phyloP scores from a whole-genome alignment of 140 eudicot species.

The Flaveria floridana region DNA sequence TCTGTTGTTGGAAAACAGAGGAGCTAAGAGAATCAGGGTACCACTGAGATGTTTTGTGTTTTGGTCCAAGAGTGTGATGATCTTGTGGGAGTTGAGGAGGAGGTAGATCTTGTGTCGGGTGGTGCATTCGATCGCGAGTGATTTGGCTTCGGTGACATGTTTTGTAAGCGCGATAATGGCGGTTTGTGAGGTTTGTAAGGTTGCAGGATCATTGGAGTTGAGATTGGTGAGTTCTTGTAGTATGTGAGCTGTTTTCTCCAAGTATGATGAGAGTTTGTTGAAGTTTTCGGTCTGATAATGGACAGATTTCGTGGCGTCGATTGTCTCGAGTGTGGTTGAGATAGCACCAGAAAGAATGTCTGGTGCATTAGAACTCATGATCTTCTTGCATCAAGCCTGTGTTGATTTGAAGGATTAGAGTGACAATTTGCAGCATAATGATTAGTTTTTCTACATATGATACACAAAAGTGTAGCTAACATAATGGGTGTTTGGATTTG shows the following conservation, averaged over 20 bases:
- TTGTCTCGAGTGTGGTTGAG: conserved; percentile 28
- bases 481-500: no score
- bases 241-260: conserved; percentile 31
- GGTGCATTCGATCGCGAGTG: conserved; percentile 38
- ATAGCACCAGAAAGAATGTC: conserved; percentile 29
- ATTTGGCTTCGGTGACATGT: conserved; percentile 33
- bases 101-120: conserved; percentile 44
- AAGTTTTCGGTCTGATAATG: conserved; percentile 43
- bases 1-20: conserved; percentile 26
- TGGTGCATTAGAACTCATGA: conserved; percentile 24
- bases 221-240: conserved; percentile 29
- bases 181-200: conserved; percentile 26
- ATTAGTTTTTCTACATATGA: no score
- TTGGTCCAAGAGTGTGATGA: conserved; percentile 29
- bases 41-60: conserved; percentile 35
- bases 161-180: conserved; percentile 25
- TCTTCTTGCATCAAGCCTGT: conserved; percentile 24
- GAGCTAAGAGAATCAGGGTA: conserved; percentile 30
- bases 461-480: not conserved
- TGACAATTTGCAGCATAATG: not conserved
- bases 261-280: conserved; percentile 37
- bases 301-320: conserved; percentile 31
- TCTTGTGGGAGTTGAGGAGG: conserved; percentile 35
- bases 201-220: conserved; percentile 9
- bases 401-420: not conserved